Evolutionary conservation across 2,329 filamentous ascomycete species (phyloP).

Genomic region (Davidsoniella neocaledoniae): DNA sequence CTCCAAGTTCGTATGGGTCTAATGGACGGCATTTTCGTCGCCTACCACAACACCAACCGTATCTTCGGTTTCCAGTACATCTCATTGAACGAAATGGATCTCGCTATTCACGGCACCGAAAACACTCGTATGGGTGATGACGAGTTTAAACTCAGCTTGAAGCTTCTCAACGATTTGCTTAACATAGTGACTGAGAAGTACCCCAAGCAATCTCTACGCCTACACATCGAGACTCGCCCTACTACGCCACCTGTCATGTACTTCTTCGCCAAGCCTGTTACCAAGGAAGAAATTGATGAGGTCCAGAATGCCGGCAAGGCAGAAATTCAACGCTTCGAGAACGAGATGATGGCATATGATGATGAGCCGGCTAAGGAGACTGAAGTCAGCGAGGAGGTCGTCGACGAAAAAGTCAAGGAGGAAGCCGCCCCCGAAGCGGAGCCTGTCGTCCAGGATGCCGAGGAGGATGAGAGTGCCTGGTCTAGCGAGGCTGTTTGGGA

Average conservation of each 20-base stretch:
- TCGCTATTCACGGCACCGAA: conserved; percentile 64
- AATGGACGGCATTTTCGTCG: conserved; percentile 98
- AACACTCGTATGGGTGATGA: conserved; percentile 53
- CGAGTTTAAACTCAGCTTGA: conserved; percentile 72
- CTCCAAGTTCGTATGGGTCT: conserved; percentile 91
- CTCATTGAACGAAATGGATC: conserved; percentile 70
- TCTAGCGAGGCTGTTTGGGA: conserved; percentile 30
- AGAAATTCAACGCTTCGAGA: conserved; percentile 53
- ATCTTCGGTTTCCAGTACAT: conserved; percentile 98
- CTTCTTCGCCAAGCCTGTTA: conserved; percentile 76
- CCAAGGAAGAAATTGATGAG: conserved; percentile 48
- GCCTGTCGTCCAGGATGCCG: conserved; percentile 16
- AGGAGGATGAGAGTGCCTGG: conserved; percentile 12
- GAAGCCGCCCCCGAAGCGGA: conserved; percentile 9
- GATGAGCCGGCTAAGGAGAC: conserved; percentile 15
- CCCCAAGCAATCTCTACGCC: conserved; percentile 57
- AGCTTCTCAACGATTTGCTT: conserved; percentile 62
- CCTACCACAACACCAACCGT: conserved; percentile 83
- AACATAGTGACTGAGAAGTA: conserved; percentile 59
- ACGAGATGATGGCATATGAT: conserved; percentile 36
- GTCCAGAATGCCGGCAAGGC: conserved; percentile 56
- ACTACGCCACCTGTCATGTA: conserved; percentile 55
- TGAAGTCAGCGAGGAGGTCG: conserved; percentile 10
- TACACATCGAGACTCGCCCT: conserved; percentile 65
- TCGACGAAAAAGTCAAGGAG: conserved; percentile 12